Evolutionary conservation across 495 filamentous ascomycete genomes (phyloP), one percentile per base, ranked within the genome.

Genomic region (Aspergillus sclerotiicarbonarius): DNA sequence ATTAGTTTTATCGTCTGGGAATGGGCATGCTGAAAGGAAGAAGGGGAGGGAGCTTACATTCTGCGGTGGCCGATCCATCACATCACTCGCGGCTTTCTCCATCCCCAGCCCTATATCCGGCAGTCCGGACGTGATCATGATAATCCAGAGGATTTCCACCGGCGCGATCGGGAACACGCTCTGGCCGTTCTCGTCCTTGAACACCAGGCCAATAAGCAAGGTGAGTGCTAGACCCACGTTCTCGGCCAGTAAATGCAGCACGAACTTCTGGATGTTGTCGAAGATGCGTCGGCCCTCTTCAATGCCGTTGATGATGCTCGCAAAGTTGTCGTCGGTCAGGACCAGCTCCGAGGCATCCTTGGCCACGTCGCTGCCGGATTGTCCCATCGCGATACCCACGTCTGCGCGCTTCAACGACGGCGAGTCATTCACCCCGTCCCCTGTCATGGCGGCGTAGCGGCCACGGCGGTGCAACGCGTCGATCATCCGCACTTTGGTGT

Each of bases 381-480:
- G 77, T 32, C 88, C 88, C 88, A 94, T 91, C 7, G 90, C 89
- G 66, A 96, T 92, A 62, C 90, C 90, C 35, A 94, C 83, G 70
- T 96, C 90, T 16, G 91, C 88, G 30, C 84, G 81, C 67, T 90
- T 90, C 20, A 96, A 75, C 1, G 89, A 89, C 1, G 90, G 90
- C 4, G 88, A 86, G 69, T 94, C 91, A 66, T 96, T 96, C 54
- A 94, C 90, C 57, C 91, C 90, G 57, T 94, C 90, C 67, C 91
- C 90, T n/a, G 90, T 92, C 81, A 95, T 90, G 31, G 87, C 90
- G n/a, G 83, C 87, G 60, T 89, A 87, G 25, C 72, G 65, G 32
- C 82, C 81, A 48, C 87, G 74, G 44, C 87, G 80, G 57, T 90
- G 87, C 53, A 92, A 69, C 5, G 87, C 86, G 50, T 90, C 84